Evolutionary conservation across 805 yeast genomes (phyloP).

Genomic region (Ogataea trehalophila): DNA sequence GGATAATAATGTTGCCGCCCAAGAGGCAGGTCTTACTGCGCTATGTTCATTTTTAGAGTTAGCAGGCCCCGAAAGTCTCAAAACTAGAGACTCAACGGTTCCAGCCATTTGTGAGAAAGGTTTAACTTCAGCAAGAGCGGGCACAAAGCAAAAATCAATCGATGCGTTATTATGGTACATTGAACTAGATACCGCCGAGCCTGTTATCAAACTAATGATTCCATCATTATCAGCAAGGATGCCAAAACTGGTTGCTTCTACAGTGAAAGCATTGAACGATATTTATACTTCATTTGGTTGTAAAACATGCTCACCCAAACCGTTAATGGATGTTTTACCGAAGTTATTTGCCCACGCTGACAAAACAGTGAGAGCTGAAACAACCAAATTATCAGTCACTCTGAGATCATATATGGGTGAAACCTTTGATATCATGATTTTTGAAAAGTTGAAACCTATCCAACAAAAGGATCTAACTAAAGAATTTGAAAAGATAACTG

Average conservation of each 20-base stretch:
- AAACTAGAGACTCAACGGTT: slow-evolving; percentile 39
- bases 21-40: slow-evolving; percentile 69
- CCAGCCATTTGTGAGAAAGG: slow-evolving; percentile 75
- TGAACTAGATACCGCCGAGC: slow-evolving; percentile 63
- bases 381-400: slow-evolving; percentile 63
- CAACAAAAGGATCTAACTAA: slow-evolving; percentile 81
- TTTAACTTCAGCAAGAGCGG: slow-evolving; percentile 65
- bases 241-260: slow-evolving; percentile 76
- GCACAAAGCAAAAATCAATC: slow-evolving; percentile 61
- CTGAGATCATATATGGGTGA: slow-evolving; percentile 72
- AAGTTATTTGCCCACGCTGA: slow-evolving; percentile 83
- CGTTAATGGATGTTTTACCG: slow-evolving; percentile 52
- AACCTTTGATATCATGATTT: slow-evolving; percentile 50
- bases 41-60: slow-evolving; percentile 49
- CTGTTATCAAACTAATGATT: slow-evolving; percentile 59
- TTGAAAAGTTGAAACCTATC: slow-evolving; percentile 78
- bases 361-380: slow-evolving; percentile 75
- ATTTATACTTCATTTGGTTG: slow-evolving; percentile 64
- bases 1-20: slow-evolving; percentile 88
- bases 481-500: slow-evolving; percentile 52
- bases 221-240: slow-evolving; percentile 58
- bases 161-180: slow-evolving; percentile 59
- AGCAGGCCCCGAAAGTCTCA: slow-evolving; percentile 44
- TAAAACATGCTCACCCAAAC: slow-evolving; percentile 50
- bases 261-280: slow-evolving; percentile 50